Conservation (phyloP, 169 alveolate genomes). For the Plasmodium vivax region DNA sequence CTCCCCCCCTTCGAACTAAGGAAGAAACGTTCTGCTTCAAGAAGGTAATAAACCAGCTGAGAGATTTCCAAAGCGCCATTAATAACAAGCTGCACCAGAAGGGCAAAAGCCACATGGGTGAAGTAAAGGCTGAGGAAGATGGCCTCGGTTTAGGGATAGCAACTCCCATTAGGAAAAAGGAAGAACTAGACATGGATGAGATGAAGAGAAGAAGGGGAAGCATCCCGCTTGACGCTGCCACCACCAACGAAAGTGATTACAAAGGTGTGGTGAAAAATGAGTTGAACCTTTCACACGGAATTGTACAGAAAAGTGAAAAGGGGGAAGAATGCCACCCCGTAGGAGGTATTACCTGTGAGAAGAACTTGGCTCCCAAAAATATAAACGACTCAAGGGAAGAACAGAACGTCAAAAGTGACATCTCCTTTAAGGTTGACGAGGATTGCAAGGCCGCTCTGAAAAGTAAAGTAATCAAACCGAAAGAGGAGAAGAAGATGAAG, state of each 20-base stretch:
- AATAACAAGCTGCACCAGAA: not conserved
- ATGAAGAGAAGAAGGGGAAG: not conserved
- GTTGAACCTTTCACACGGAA: not conserved
- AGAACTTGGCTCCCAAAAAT: not conserved
- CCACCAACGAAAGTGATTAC: not conserved
- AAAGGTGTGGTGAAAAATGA: not conserved
- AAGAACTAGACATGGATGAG: not conserved
- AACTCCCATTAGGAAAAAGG: not conserved
- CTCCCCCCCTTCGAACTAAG: not conserved
- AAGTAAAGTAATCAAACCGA: not conserved
- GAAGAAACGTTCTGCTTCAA: conserved; percentile 33
- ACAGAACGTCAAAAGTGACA: not conserved
- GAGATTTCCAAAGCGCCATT: not conserved
- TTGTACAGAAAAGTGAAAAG: not conserved
- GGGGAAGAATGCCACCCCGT: not conserved
- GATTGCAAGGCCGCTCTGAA: not conserved
- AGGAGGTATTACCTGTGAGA: not conserved
- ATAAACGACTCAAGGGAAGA: not conserved
- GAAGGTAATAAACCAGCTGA: conserved; percentile 22
- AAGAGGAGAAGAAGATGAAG: not conserved
- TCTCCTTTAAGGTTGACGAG: not conserved
- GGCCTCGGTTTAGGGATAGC: not conserved
- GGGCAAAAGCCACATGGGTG: not conserved
- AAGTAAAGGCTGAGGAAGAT: not conserved
- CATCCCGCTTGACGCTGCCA: not conserved